phyloP scores from a whole-genome alignment of 805 yeast species.

The Candida gorgasii region DNA sequence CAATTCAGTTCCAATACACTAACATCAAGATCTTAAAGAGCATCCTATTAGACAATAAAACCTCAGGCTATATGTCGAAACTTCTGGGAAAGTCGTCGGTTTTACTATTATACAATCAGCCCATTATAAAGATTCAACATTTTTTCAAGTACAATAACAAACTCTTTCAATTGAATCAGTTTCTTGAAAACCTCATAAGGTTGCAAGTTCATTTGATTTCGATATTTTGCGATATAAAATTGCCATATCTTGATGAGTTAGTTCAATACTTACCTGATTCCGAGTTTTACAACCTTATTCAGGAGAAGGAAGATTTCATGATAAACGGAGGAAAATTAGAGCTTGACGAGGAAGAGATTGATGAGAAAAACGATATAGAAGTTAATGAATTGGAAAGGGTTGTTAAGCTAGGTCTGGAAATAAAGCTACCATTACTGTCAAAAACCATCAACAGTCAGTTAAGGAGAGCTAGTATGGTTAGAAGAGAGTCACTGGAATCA shows the following conservation, averaged over 20 bases:
- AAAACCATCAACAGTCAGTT: constrained; percentile 29
- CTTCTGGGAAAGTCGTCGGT: constrained; percentile 4
- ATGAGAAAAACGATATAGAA: constrained; percentile 10
- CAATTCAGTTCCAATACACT: constrained; percentile 22
- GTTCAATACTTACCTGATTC: constrained; percentile 22
- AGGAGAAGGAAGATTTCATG: constrained; percentile 33
- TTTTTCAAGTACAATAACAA: constrained; percentile 28
- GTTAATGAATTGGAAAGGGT: constrained; percentile 23
- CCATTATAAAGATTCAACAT: constrained; percentile 26
- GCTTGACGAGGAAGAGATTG: constrained; percentile 17
- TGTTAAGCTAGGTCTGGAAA: constrained; percentile 31
- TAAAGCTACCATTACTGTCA: constrained; percentile 29
- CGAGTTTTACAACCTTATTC: constrained; percentile 29
- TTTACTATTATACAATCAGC: constrained; percentile 25
- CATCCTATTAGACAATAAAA: constrained; percentile 17
- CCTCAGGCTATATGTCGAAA: constrained; percentile 6
- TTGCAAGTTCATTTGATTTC: constrained; percentile 22
- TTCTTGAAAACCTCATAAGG: constrained; percentile 27
- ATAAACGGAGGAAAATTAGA: constrained; percentile 19
- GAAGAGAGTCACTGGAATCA: constrained; percentile 2
- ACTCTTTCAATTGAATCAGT: constrained; percentile 29
- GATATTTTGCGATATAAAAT: constrained; percentile 20
- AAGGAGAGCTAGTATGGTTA: constrained; percentile 18
- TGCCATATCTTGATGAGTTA: constrained; percentile 30
- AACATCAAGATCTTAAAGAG: constrained; percentile 30